These are phyloP conservation scores for Staphylotrichum longicolle DNA, from an alignment of 495 filamentous ascomycete genomes.

Conservation along the genomic window DNA sequence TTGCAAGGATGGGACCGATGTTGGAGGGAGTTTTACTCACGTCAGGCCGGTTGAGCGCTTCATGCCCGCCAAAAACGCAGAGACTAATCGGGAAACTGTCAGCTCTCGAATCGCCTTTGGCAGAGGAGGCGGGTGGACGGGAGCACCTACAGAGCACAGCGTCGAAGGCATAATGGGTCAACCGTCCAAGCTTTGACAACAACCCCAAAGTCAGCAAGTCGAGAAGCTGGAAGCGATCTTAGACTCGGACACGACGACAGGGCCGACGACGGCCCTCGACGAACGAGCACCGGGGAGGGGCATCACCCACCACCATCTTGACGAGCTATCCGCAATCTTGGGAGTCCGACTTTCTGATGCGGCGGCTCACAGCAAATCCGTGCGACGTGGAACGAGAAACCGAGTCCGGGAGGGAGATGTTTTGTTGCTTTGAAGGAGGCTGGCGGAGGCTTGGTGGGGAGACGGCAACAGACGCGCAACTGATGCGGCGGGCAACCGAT, in stretches of 20 bases:
- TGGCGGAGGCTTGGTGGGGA: background rate
- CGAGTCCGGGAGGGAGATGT: background rate
- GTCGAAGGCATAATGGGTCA: constrained; percentile 95
- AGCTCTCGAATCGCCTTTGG: background rate
- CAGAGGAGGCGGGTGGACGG: background rate
- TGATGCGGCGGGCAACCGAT: constrained; percentile 11
- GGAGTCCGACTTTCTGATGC: constrained; percentile 2
- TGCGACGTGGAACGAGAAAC: constrained; percentile 9
- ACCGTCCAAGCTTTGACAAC: constrained; percentile 77
- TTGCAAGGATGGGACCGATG: no score
- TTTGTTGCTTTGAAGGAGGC: constrained; percentile 11
- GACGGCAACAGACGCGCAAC: background rate
- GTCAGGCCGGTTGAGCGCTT: constrained; percentile 94
- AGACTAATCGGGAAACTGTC: constrained; percentile 59
- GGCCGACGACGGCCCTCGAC: constrained; percentile 12
- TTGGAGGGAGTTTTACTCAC: constrained; percentile 58
- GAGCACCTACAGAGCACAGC: constrained; percentile 75
- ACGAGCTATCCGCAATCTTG: constrained; percentile 12
- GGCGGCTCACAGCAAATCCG: background rate
- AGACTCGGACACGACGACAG: constrained; percentile 33
- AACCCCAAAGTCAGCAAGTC: constrained; percentile 60
- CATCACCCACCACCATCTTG: constrained; percentile 48
- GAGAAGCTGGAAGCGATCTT: constrained; percentile 50
- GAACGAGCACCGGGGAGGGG: constrained; percentile 16
- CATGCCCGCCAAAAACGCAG: constrained; percentile 92